Conservation (phyloP, 1,284 basidiomycete species). For the Xerocomus amazonicus region DNA sequence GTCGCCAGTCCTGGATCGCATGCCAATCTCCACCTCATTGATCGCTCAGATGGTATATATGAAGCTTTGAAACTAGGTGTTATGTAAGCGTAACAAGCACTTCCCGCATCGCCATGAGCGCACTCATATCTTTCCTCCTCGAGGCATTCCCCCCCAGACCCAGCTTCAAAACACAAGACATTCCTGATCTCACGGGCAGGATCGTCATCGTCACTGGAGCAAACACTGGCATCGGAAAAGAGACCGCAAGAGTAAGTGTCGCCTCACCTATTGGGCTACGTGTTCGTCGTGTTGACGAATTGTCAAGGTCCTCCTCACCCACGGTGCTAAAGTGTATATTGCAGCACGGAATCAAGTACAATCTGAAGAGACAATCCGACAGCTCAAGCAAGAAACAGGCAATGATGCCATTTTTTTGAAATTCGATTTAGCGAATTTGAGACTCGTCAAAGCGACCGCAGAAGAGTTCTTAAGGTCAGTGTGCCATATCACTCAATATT, state of each 20-base stretch:
- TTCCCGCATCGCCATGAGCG: not conserved
- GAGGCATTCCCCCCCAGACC: conserved; percentile 13
- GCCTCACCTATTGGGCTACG: not conserved
- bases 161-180: conserved; percentile 19
- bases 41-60: no score
- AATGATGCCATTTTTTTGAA: conserved; percentile 47
- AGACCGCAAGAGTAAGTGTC: conserved; percentile 14
- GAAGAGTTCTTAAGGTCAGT: conserved; percentile 43
- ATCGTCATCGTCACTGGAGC: conserved; percentile 32
- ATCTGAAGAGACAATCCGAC: conserved; percentile 45
- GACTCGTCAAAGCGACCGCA: conserved; percentile 44
- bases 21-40: no score
- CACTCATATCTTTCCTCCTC: conserved; percentile 4
- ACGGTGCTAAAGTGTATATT: conserved; percentile 59
- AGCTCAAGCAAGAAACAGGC: conserved; percentile 41
- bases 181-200: conserved; percentile 29
- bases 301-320: conserved; percentile 42
- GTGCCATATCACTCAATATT: no score
- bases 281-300: not conserved
- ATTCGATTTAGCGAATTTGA: conserved; percentile 54
- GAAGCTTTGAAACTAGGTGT: no score
- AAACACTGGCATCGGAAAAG: conserved; percentile 26
- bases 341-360: conserved; percentile 45
- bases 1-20: no score
- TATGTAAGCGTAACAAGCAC: no score